A percentile compares a stretch with the other conserved stretches of the same genome.
Evolutionary conservation across 306 rosid species (phyloP).

Genomic region (Trifolium dubium): DNA sequence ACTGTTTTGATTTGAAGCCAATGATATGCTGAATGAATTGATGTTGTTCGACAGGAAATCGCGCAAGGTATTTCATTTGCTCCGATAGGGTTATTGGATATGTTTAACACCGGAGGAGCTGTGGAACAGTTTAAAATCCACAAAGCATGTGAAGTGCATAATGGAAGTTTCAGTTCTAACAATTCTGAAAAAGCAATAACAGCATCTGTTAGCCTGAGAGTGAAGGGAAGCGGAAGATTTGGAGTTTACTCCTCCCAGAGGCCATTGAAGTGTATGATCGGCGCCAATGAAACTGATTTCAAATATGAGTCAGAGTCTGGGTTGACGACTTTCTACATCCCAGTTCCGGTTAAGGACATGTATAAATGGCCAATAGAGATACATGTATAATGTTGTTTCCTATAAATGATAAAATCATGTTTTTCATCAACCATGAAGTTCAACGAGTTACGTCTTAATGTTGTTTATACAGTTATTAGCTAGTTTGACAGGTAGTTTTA

Average conservation of each 20-base stretch:
- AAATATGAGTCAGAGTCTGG: conserved; percentile 54
- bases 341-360: conserved; percentile 56
- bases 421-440: background rate
- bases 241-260: conserved; percentile 11
- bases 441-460: too few species aligned
- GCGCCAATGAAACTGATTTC: conserved; percentile 47
- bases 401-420: background rate
- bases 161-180: background rate
- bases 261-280: conserved; percentile 49
- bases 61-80: conserved; percentile 25
- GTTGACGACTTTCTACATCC: conserved; percentile 53
- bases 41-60: conserved; percentile 14
- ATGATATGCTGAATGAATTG: background rate
- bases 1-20: background rate
- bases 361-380: conserved; percentile 59
- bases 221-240: conserved; percentile 31
- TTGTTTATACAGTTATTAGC: too few species aligned
- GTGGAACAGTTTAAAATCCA: conserved; percentile 29
- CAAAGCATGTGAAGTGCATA: background rate
- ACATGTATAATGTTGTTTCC: conserved; percentile 22
- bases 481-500: too few species aligned
- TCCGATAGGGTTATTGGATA: conserved; percentile 27
- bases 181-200: background rate
- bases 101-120: conserved; percentile 34
- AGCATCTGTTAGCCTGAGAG: background rate